Percentiles rank a stretch among this genome's conserved stretches.
Evolutionary conservation across 1,284 basidiomycete species (phyloP).

Genomic region (Polyporus tsugae): DNA sequence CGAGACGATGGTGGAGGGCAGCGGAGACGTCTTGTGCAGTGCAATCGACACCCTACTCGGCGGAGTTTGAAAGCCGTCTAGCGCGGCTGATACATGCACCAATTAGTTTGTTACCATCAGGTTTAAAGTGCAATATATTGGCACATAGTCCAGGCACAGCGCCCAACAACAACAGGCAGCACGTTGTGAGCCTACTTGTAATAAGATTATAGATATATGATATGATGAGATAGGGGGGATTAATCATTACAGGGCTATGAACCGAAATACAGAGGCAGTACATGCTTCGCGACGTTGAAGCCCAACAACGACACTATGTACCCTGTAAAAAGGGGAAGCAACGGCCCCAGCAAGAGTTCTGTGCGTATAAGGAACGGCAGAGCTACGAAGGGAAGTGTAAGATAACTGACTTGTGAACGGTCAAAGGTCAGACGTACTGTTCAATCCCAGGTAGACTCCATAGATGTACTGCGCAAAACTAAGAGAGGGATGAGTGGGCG

Average conservation of each 20-base stretch:
- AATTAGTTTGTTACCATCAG: too few species aligned
- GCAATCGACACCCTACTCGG: slow-evolving; percentile 29
- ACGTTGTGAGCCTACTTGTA: neutral
- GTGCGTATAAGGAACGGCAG: slow-evolving; percentile 92
- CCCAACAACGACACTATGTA: slow-evolving; percentile 90
- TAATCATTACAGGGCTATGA: slow-evolving; percentile 47
- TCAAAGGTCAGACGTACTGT: slow-evolving; percentile 53
- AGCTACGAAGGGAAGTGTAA: slow-evolving; percentile 52
- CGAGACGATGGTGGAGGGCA: slow-evolving; percentile 32
- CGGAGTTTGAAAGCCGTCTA: slow-evolving; percentile 33
- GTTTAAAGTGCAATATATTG: too few species aligned
- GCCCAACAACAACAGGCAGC: neutral
- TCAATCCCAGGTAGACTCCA: slow-evolving; percentile 89
- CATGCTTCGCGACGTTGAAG: slow-evolving; percentile 87
- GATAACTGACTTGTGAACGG: neutral
- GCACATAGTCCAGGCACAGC: neutral
- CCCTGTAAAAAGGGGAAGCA: slow-evolving; percentile 84
- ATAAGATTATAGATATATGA: neutral
- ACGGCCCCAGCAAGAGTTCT: slow-evolving; percentile 86
- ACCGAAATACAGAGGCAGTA: slow-evolving; percentile 82
- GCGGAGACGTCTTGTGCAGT: slow-evolving; percentile 31
- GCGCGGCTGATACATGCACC: slow-evolving; percentile 20
- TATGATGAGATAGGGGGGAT: slow-evolving; percentile 1
- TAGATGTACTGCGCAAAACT: slow-evolving; percentile 91
- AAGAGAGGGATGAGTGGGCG: slow-evolving; percentile 8